phyloP scores from a whole-genome alignment of 257 asterid species.

The Solanum bulbocastanum region DNA sequence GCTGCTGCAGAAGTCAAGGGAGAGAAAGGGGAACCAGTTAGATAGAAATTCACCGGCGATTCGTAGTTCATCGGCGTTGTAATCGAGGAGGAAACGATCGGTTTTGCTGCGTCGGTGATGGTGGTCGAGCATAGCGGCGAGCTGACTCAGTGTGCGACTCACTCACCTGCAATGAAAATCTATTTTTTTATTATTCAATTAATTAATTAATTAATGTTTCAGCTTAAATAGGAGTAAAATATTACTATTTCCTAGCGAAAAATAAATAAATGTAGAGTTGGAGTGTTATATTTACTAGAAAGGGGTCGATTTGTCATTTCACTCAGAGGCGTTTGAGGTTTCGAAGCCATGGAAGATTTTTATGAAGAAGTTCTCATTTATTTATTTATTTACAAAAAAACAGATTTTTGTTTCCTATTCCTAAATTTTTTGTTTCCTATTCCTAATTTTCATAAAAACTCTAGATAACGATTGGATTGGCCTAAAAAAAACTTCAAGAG shows the following conservation, averaged over 20 bases:
- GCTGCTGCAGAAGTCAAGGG: constrained; percentile 62
- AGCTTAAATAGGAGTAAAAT: not conserved
- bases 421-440: too few species aligned
- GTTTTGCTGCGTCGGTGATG: not conserved
- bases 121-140: constrained; percentile 12
- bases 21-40: constrained; percentile 74
- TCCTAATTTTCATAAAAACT: too few species aligned
- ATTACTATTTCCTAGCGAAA: too few species aligned
- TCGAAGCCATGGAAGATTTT: not conserved
- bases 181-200: too few species aligned
- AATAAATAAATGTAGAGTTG: too few species aligned
- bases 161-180: not conserved
- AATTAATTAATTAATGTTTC: not conserved
- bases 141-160: not conserved
- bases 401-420: not conserved
- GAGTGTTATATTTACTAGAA: not conserved
- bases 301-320: not conserved
- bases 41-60: constrained; percentile 56
- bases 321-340: not conserved
- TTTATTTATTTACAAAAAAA: not conserved
- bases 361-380: not conserved
- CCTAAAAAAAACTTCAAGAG: too few species aligned
- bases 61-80: constrained; percentile 37
- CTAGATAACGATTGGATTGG: too few species aligned
- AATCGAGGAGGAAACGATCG: constrained; percentile 46